A percentile compares a stretch with the other conserved stretches of the same genome.
Evolutionary conservation across 2,329 filamentous ascomycete species (phyloP).

Genomic region (Geoglossum cookeanum): DNA sequence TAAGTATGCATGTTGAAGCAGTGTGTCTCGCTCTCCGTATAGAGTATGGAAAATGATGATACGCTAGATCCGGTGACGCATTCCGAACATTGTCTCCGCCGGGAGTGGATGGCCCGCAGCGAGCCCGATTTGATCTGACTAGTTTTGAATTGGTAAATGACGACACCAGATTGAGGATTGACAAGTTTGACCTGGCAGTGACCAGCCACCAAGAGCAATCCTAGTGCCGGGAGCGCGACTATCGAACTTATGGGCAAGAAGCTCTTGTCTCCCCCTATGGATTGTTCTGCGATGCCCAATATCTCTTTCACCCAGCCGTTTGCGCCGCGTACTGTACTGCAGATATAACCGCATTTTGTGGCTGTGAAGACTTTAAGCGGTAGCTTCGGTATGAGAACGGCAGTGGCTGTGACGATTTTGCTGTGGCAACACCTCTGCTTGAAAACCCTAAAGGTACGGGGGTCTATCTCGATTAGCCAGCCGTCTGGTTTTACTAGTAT

Average conservation of each 20-base stretch:
- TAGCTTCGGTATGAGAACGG: constrained; percentile 11
- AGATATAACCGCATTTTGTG: constrained; percentile 31
- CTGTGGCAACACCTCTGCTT: constrained; percentile 33
- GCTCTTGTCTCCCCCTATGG: constrained; percentile 16
- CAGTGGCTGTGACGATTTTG: constrained; percentile 30
- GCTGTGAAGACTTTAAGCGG: constrained; percentile 26
- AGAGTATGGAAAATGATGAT: constrained; percentile 43
- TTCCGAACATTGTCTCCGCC: constrained; percentile 27
- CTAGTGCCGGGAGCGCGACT: constrained; percentile 37
- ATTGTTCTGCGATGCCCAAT: constrained; percentile 19
- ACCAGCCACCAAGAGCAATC: constrained; percentile 41
- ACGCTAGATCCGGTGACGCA: constrained; percentile 35
- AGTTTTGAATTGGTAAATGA: constrained; percentile 43
- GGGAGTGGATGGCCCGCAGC: constrained; percentile 39
- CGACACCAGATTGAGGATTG: constrained; percentile 34
- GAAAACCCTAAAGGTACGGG: constrained; percentile 24
- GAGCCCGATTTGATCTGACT: constrained; percentile 38
- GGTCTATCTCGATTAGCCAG: constrained; percentile 36
- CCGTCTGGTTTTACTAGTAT: constrained; percentile 47
- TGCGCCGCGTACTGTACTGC: constrained; percentile 26
- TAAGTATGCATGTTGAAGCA: constrained; percentile 49
- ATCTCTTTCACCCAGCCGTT: constrained; percentile 32
- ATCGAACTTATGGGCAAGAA: constrained; percentile 33
- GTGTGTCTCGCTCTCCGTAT: constrained; percentile 37
- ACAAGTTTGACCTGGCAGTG: constrained; percentile 38